Evolutionary conservation across 371 early-diverging fungal species (phyloP), one percentile per base, ranked within the genome.

Genomic region (Rhizomucor pusillus): DNA sequence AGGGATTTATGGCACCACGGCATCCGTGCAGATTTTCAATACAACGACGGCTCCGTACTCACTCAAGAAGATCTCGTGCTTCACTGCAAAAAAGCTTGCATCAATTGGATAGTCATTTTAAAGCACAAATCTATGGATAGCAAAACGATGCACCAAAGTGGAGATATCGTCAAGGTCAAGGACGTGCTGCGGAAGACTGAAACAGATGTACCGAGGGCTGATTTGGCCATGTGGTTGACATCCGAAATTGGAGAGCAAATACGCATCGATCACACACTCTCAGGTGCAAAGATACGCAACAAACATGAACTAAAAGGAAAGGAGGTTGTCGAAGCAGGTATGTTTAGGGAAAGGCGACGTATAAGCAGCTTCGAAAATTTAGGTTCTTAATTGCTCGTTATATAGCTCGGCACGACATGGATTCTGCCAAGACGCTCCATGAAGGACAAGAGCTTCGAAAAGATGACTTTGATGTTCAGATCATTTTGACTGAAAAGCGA

Each of bases 61-160:
- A 86, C 84, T 9, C 83, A 86, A 11, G 90, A 90, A 57, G 72
- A 79, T 5, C 60, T 91, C 19, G 73, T 77, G 7, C 71, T 73
- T 6, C 65, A 75, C 5, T 90, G 90, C 65, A 77, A 79, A 45
- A 79, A 85, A 25, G 81, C 85, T 36, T 84, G 89, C 36, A 89
- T 91, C 54, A 87, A 86, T 60, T 90, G 90, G 90, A 79, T 91
- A 24, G 86, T 91, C 5, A 85, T 88, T 44, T 73, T 92, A 14
- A 90, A 90, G 56, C 82, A 81, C 51, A 70, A 71, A 51, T 75
- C 73, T 50, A 60, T 65, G 19, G 75, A 77, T 19, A 59, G 57
- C 34, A 68, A 74, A 39, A 63, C 70, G 25, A 46, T 48, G 12
- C 40, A 49, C 23, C 35, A 50, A 9, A 53, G 48, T 37, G 52